These are phyloP conservation scores for Phoma sp. DNA, from an alignment of 2,329 filamentous ascomycete genomes.

Conservation along the genomic window DNA sequence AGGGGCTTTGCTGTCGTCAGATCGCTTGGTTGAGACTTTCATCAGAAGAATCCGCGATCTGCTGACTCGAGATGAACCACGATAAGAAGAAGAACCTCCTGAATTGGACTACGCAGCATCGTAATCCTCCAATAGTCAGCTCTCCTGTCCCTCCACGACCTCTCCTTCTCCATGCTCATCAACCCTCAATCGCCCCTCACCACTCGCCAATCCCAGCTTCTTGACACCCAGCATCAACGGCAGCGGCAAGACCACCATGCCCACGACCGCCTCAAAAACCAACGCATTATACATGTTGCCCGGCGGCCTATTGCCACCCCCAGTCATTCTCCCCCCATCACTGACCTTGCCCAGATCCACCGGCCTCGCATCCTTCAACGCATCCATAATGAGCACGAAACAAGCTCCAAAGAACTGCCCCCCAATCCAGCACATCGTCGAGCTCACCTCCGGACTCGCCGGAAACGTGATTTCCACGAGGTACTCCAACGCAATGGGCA, in stretches of 20 bases:
- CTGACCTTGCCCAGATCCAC: slow-evolving; percentile 39
- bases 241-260: slow-evolving; percentile 68
- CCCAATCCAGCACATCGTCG: slow-evolving; percentile 81
- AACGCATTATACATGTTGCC: slow-evolving; percentile 76
- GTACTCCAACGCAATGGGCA: slow-evolving; percentile 86
- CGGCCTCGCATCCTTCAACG: slow-evolving; percentile 60
- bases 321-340: slow-evolving; percentile 30
- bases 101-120: slow-evolving; percentile 19
- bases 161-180: slow-evolving; percentile 39
- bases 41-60: neutral
- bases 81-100: slow-evolving; percentile 6
- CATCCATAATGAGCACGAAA: slow-evolving; percentile 84
- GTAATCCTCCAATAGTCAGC: slow-evolving; percentile 31
- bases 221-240: slow-evolving; percentile 70
- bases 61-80: neutral
- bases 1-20: neutral
- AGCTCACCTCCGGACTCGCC: slow-evolving; percentile 82
- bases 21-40: neutral
- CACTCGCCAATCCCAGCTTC: slow-evolving; percentile 62
- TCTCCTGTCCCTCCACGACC: slow-evolving; percentile 20
- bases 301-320: slow-evolving; percentile 57
- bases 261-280: slow-evolving; percentile 79
- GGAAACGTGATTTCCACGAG: slow-evolving; percentile 88
- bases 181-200: slow-evolving; percentile 40
- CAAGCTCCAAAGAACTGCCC: slow-evolving; percentile 85